A percentile compares a stretch with the other conserved stretches of the same genome.
Conservation (phyloP, 306 rosid species). For the Prunus padus region DNA sequence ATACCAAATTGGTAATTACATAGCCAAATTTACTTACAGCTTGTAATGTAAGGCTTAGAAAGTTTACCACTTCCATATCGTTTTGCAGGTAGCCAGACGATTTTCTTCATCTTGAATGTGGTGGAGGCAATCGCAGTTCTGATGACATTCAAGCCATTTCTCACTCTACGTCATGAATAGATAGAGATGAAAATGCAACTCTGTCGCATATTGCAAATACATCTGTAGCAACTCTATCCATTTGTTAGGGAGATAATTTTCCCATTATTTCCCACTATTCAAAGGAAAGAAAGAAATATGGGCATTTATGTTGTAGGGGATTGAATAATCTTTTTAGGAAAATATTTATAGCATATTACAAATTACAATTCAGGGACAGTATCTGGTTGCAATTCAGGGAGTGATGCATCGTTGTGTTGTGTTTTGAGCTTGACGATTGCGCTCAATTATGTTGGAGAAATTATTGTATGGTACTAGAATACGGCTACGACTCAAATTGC, state of each 20-base stretch:
- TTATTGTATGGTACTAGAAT: too few species aligned
- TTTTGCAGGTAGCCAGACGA: slow-evolving; percentile 41
- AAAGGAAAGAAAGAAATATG: not conserved
- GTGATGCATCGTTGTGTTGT: too few species aligned
- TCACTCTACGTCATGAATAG: not conserved
- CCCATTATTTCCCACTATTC: not conserved
- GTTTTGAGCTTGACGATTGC: not conserved
- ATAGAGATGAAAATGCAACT: not conserved
- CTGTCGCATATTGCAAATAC: not conserved
- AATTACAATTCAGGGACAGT: not conserved
- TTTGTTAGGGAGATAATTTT: too few species aligned
- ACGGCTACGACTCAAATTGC: too few species aligned
- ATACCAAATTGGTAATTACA: too few species aligned
- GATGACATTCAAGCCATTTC: slow-evolving; percentile 53
- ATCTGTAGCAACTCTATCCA: too few species aligned
- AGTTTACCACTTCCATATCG: not conserved
- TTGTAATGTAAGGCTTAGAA: not conserved
- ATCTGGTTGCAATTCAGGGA: not conserved
- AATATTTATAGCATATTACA: not conserved
- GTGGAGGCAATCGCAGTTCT: slow-evolving; percentile 39
- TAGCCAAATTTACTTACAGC: not conserved
- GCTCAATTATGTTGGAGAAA: too few species aligned
- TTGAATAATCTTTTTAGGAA: not conserved
- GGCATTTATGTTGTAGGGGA: not conserved
- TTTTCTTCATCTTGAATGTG: slow-evolving; percentile 48